Evolutionary conservation across 2,329 filamentous ascomycete genomes (phyloP).

Genomic region (Zymoseptoria brevis): DNA sequence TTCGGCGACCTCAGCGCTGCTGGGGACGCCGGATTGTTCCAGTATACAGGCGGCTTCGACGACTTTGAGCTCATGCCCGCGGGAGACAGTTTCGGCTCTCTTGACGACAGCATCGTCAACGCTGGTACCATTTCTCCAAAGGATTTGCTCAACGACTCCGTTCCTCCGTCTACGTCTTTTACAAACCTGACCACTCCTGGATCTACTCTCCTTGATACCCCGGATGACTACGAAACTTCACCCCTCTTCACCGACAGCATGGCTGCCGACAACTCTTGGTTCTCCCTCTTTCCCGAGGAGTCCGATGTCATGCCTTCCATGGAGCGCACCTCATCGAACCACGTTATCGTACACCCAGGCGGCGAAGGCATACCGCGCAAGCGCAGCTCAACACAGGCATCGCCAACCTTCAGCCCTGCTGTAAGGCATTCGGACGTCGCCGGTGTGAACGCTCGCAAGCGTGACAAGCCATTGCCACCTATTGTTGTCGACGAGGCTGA

Average conservation of each 20-base stretch:
- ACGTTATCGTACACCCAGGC: constrained; percentile 32
- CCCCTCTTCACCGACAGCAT: constrained; percentile 59
- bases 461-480: constrained; percentile 71
- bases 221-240: constrained; percentile 68
- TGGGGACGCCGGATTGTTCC: constrained; percentile 23
- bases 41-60: constrained; percentile 16
- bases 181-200: constrained; percentile 76
- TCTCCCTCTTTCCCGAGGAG: constrained; percentile 59
- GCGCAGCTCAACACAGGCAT: constrained; percentile 32
- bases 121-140: constrained; percentile 69
- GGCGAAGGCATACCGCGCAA: constrained; percentile 27
- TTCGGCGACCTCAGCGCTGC: constrained; percentile 35
- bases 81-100: constrained; percentile 35
- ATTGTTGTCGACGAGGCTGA: constrained; percentile 71
- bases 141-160: constrained; percentile 68
- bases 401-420: constrained; percentile 33
- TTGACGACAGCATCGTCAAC: constrained; percentile 35
- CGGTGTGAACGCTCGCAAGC: constrained; percentile 64
- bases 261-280: constrained; percentile 58
- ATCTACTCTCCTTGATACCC: constrained; percentile 68
- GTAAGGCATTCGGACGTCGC: constrained; percentile 60
- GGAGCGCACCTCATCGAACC: constrained; percentile 34
- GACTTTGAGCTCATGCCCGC: constrained; percentile 24
- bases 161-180: constrained; percentile 72
- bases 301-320: constrained; percentile 32